These are phyloP conservation scores for Pythium angustatum DNA, from an alignment of 352 stramenopile species.

Conservation along the genomic window DNA sequence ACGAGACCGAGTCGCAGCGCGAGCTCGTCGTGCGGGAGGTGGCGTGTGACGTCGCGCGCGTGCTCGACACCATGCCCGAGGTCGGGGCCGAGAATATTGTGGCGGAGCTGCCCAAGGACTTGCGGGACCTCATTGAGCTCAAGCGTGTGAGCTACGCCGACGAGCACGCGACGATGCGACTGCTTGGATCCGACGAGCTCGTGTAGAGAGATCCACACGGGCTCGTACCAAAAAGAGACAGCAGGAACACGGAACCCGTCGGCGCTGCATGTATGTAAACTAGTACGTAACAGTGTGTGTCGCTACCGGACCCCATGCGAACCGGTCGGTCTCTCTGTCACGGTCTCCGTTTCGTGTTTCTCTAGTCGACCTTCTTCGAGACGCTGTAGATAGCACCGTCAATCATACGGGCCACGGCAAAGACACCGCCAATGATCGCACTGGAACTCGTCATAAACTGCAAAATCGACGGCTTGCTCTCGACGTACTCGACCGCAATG, in stretches of 20 bases:
- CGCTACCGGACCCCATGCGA: no score
- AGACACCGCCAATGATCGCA: slow-evolving; percentile 85
- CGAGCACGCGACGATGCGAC: slow-evolving; percentile 7
- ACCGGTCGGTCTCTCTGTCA: neutral
- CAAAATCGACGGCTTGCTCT: slow-evolving; percentile 81
- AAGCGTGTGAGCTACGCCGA: slow-evolving; percentile 13
- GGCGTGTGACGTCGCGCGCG: slow-evolving; percentile 50
- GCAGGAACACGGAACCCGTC: neutral
- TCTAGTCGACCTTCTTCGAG: slow-evolving; percentile 87
- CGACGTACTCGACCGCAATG: slow-evolving; percentile 87
- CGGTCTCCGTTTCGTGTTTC: neutral
- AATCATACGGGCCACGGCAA: slow-evolving; percentile 86
- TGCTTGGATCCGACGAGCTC: neutral
- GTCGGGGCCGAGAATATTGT: slow-evolving; percentile 55
- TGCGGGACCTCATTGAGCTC: slow-evolving; percentile 30
- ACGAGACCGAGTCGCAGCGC: slow-evolving; percentile 60
- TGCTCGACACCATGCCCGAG: slow-evolving; percentile 56
- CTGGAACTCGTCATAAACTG: slow-evolving; percentile 88
- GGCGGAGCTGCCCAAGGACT: slow-evolving; percentile 48
- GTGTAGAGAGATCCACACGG: neutral
- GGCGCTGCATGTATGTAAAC: no score
- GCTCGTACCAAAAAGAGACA: no score
- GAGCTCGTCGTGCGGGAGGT: slow-evolving; percentile 61
- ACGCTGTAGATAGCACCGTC: slow-evolving; percentile 88
- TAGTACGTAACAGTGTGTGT: no score